A percentile compares a stretch with the other conserved stretches of the same genome.
Conservation (phyloP, 805 yeast genomes). For the Blastobotrys robertii region DNA sequence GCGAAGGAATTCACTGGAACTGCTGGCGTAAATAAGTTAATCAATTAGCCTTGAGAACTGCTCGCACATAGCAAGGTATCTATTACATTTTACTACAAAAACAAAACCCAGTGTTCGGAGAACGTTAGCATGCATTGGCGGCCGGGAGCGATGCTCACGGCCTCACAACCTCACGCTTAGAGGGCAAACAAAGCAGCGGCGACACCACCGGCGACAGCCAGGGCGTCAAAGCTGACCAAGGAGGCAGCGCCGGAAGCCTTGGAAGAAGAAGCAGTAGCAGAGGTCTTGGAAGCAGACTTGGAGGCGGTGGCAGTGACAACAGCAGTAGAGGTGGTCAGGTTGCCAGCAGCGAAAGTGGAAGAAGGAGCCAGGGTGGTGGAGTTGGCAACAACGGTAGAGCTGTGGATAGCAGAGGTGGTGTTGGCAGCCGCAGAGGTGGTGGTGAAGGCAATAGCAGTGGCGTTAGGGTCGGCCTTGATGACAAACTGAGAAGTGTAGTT, state of each 20-base stretch:
- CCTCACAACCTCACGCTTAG: slow-evolving; percentile 2
- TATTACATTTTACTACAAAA: too few relatives aligned
- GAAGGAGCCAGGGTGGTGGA: slow-evolving; percentile 3
- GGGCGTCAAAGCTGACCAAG: slow-evolving; percentile 4
- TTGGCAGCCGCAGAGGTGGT: slow-evolving; percentile 3
- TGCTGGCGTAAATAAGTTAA: too few relatives aligned
- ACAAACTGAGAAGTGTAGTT: slow-evolving; percentile 30
- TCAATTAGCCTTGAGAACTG: too few relatives aligned
- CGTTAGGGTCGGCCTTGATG: slow-evolving; percentile 18
- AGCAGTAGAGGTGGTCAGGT: background rate
- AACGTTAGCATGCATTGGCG: background rate
- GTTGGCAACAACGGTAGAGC: slow-evolving; percentile 12
- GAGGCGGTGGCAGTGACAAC: background rate
- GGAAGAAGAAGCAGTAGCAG: slow-evolving; percentile 3
- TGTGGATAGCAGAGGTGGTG: slow-evolving; percentile 3
- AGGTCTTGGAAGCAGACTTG: background rate
- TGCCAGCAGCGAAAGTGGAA: background rate
- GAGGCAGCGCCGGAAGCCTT: slow-evolving; percentile 4
- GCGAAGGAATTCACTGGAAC: too few relatives aligned
- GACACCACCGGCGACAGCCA: slow-evolving; percentile 10
- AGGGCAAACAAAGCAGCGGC: slow-evolving; percentile 11
- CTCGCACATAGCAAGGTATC: too few relatives aligned
- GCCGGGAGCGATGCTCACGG: too few relatives aligned
- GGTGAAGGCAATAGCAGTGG: slow-evolving; percentile 5
- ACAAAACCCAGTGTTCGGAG: background rate